These are phyloP conservation scores for Nemania sp. DNA, from an alignment of 2,329 filamentous ascomycete genomes.

Conservation along the genomic window DNA sequence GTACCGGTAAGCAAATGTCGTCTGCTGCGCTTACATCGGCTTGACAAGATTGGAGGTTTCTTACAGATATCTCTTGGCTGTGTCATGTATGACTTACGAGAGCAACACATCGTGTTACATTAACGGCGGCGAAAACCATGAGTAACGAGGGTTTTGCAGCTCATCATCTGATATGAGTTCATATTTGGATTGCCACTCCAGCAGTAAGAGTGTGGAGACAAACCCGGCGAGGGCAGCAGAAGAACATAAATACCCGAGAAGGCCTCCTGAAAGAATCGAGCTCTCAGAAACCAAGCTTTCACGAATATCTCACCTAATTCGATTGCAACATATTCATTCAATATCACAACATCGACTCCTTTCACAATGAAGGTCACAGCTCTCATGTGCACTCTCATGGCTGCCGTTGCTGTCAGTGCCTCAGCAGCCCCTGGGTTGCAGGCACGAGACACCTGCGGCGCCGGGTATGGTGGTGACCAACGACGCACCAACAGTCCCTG, in stretches of 20 bases:
- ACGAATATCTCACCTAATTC: neutral
- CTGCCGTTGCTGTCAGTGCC: conserved; percentile 18
- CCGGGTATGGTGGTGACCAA: conserved; percentile 27
- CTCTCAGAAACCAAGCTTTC: neutral
- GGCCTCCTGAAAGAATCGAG: neutral
- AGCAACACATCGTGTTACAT: neutral
- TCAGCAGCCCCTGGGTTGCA: conserved; percentile 10
- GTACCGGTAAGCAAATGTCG: too few relatives aligned
- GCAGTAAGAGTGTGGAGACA: neutral
- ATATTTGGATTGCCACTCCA: neutral
- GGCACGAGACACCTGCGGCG: conserved; percentile 25
- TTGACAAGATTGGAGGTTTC: too few relatives aligned
- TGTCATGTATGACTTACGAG: too few relatives aligned
- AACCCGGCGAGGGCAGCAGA: neutral
- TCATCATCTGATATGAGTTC: neutral
- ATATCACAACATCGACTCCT: neutral
- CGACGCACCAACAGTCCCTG: conserved; percentile 29
- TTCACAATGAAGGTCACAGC: conserved; percentile 24
- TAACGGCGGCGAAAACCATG: neutral
- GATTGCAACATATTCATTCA: neutral
- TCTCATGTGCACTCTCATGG: conserved; percentile 14
- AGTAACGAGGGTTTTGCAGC: neutral
- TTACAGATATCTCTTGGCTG: too few relatives aligned
- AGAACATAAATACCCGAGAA: neutral
- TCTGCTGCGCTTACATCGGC: too few relatives aligned